Conservation (phyloP, 257 asterid genomes). For the Primulina eburnea region DNA sequence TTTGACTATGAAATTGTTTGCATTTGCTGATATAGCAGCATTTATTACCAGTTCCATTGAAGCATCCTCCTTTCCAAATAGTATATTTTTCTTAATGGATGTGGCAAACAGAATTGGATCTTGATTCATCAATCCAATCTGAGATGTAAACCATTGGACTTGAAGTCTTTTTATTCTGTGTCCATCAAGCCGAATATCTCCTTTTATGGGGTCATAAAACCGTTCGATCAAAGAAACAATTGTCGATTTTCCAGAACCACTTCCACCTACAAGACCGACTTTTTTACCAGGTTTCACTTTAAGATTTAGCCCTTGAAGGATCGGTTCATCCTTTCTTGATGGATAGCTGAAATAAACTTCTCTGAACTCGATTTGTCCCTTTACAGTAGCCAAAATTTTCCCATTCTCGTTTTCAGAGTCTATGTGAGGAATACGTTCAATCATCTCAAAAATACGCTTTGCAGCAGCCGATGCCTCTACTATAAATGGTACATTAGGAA, state of each 20-base stretch:
- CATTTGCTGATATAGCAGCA: conserved; percentile 77
- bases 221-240: conserved; percentile 58
- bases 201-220: conserved; percentile 73
- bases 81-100: conserved; percentile 63
- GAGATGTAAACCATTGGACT: conserved; percentile 77
- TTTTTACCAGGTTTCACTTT: conserved; percentile 36
- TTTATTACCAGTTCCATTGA: conserved; percentile 57
- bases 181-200: conserved; percentile 67
- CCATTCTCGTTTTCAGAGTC: conserved; percentile 31
- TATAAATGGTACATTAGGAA: conserved; percentile 40
- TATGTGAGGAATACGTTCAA: conserved; percentile 33
- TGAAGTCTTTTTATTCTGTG: conserved; percentile 66
- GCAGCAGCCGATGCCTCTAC: conserved; percentile 40
- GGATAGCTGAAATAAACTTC: conserved; percentile 42
- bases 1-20: conserved; percentile 61
- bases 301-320: conserved; percentile 32
- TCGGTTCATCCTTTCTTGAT: conserved; percentile 34
- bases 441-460: conserved; percentile 35
- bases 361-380: conserved; percentile 44
- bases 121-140: conserved; percentile 80
- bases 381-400: conserved; percentile 18
- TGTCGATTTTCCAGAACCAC: conserved; percentile 85
- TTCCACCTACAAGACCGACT: conserved; percentile 46
- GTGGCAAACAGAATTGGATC: conserved; percentile 86
- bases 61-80: conserved; percentile 73